phyloP scores from a whole-genome alignment of 164 flowering plant species.

The Aristolochia fimbriata region DNA sequence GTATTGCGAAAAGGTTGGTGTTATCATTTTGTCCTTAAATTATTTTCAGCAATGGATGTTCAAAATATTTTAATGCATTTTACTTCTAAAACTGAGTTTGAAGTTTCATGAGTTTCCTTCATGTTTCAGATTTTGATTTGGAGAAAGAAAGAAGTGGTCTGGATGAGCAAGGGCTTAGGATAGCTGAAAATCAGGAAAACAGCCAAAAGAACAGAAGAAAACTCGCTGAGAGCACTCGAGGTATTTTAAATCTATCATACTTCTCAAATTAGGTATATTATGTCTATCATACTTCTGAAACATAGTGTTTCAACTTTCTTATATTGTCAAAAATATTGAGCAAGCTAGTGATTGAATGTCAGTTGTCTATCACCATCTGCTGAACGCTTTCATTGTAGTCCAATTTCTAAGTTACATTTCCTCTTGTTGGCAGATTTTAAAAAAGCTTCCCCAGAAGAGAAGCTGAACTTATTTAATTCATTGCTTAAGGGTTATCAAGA shows the following conservation, averaged over 20 bases:
- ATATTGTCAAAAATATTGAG: too few relatives aligned
- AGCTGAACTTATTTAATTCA: constrained; percentile 73
- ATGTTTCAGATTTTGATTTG: constrained; percentile 68
- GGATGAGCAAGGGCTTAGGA: constrained; percentile 94
- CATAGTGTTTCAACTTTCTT: neutral
- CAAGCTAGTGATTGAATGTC: too few relatives aligned
- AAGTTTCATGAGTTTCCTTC: constrained; percentile 4
- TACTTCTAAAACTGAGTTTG: neutral
- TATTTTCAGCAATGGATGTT: neutral
- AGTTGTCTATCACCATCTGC: too few relatives aligned
- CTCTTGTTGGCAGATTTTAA: constrained; percentile 59
- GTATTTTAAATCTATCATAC: constrained; percentile 22
- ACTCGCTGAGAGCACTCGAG: constrained; percentile 97
- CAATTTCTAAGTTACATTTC: neutral
- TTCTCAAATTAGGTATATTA: constrained; percentile 33
- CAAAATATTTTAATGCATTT: neutral
- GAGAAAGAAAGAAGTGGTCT: constrained; percentile 81
- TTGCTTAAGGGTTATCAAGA: constrained; percentile 95
- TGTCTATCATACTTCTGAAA: neutral
- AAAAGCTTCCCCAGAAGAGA: constrained; percentile 88
- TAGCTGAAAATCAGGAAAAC: constrained; percentile 97
- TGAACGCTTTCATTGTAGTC: too few relatives aligned
- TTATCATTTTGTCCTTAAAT: neutral
- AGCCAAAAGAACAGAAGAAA: constrained; percentile 94
- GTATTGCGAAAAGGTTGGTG: neutral